Evolutionary conservation across 345 rosid species (phyloP), one percentile per base, ranked within the genome.

Genomic region (Salix arbutifolia): DNA sequence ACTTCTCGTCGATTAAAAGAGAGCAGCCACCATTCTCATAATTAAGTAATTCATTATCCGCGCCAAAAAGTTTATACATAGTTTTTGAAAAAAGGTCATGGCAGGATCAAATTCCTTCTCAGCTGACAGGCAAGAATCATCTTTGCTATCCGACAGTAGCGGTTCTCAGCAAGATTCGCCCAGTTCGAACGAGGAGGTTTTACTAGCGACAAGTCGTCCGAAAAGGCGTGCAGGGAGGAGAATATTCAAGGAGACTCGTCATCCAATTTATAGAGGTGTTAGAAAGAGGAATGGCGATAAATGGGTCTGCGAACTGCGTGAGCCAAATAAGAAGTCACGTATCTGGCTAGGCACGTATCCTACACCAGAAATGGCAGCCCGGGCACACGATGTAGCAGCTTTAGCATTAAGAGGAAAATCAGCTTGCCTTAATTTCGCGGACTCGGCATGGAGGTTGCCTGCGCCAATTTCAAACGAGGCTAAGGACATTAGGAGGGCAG

Each of bases 261-360:
- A 92, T 33, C 97, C 97, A 0, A 77, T 92, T 62, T 92, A 70
- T 69, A 87, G 94, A 78, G 97, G 97, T 0, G 88, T 92, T 14
- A 76, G 97, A 2, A 76, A 71, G 37, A 86, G 94, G 68, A 89
- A 92, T 71, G 87, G 80, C 0, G 80, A 89, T 74, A 91, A 87
- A 72, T 92, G 97, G 97, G 97, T 92, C 3, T 89, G 94, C 35
- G 97, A 92, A 60, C 30, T 92, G 42, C 83, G 97, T 0, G 91
- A 88, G 42, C 97, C 94, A 0, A 87, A 60, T 28, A 83, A 85
- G 62, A 85, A 88, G 64, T 73, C 90, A 0, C 88, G 97, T 4
- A 86, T 92, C 12, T 92, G 97, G 94, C 90, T 92, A 1, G 97
- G 97, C 0, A 92, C 97, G 5, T 92, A 90, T 66, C 90, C 94